phyloP scores from a whole-genome alignment of 768 basidiomycete genomes.

The Tulasnella sp. region DNA sequence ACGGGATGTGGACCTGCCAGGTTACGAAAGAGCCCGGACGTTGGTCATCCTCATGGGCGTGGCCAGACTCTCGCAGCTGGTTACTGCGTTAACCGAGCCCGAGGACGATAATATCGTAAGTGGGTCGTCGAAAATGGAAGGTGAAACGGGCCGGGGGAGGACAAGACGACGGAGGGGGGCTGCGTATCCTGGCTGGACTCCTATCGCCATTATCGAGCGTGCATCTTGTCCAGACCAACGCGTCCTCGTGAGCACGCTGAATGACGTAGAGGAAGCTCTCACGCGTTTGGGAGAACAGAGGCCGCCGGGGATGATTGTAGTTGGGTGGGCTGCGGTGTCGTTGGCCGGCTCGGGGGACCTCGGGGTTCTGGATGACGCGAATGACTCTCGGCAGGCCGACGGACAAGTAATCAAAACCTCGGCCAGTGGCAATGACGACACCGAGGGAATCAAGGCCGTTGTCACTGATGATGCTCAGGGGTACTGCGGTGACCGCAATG shows the following conservation, averaged over 20 bases:
- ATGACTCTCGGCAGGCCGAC: neutral
- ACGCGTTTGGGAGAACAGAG: constrained; percentile 74
- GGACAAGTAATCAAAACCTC: neutral
- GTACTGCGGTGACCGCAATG: neutral
- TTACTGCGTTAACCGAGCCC: constrained; percentile 45
- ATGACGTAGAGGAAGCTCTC: constrained; percentile 59
- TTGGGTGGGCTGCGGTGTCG: constrained; percentile 85
- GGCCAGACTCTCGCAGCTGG: constrained; percentile 66
- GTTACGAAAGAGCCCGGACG: constrained; percentile 74
- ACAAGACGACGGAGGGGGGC: constrained; percentile 38
- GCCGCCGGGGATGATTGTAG: constrained; percentile 91
- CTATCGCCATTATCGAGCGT: constrained; percentile 90
- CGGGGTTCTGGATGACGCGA: constrained; percentile 53
- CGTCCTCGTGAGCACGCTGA: constrained; percentile 68
- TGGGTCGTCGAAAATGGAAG: neutral
- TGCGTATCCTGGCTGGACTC: constrained; percentile 64
- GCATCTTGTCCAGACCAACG: constrained; percentile 93
- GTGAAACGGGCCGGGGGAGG: constrained; percentile 22
- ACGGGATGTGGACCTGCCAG: constrained; percentile 73
- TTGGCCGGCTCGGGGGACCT: constrained; percentile 67
- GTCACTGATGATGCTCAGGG: neutral
- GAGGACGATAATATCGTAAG: constrained; percentile 17
- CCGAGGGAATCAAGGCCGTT: neutral
- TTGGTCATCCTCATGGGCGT: constrained; percentile 92
- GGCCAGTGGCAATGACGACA: neutral